Evolutionary conservation across 208 protist genomes (phyloP).

Genomic region (Herpetomonas samuelpessoai): DNA sequence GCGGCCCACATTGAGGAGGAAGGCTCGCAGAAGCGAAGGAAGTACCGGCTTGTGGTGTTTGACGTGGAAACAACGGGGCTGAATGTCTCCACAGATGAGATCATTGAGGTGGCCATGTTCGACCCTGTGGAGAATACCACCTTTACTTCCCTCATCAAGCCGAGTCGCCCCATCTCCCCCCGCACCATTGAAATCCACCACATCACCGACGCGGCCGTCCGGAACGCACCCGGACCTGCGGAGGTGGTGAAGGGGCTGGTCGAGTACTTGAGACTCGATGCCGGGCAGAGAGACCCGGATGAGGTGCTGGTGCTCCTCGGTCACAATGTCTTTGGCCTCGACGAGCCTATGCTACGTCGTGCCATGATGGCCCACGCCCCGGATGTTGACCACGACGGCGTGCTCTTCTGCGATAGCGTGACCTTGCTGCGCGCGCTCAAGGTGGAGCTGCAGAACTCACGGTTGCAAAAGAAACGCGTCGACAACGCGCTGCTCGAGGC

Average conservation of each 20-base stretch:
- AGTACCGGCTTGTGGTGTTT: conserved; percentile 70
- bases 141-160: conserved; percentile 80
- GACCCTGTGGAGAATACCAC: conserved; percentile 77
- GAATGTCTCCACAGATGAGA: conserved; percentile 68
- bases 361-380: conserved; percentile 41
- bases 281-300: conserved; percentile 25
- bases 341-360: conserved; percentile 82
- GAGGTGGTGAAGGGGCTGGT: conserved; percentile 53
- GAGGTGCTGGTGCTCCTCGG: conserved; percentile 77
- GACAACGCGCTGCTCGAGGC: conserved; percentile 48
- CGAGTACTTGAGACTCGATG: conserved; percentile 62
- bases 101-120: conserved; percentile 83
- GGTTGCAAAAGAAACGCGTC: conserved; percentile 7
- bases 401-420: conserved; percentile 86
- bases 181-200: conserved; percentile 75
- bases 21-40: conserved; percentile 22
- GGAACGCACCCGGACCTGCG: conserved; percentile 46
- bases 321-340: conserved; percentile 82
- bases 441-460: conserved; percentile 26
- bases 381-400: conserved; percentile 34
- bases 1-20: conserved; percentile 28
- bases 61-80: conserved; percentile 89
- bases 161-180: conserved; percentile 55
- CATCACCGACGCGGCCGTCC: conserved; percentile 78
- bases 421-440: conserved; percentile 51